These are phyloP conservation scores for Clonostachys rhizophaga DNA, from an alignment of 2,329 filamentous ascomycete genomes.

Conservation along the genomic window DNA sequence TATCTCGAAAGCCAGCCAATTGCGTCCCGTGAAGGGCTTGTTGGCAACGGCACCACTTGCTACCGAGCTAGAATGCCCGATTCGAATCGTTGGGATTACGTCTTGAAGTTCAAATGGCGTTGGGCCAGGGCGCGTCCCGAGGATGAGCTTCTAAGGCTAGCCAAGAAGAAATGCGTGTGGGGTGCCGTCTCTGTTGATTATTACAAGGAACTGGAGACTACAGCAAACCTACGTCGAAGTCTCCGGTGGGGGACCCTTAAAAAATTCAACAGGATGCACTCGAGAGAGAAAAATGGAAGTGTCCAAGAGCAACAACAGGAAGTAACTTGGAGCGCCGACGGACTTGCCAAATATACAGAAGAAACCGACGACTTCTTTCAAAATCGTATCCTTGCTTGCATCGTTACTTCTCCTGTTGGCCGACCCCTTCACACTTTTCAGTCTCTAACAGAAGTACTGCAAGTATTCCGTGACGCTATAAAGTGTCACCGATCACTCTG, in stretches of 20 bases:
- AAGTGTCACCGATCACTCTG: conserved; percentile 10
- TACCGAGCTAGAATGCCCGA: conserved; percentile 6
- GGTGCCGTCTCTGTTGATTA: neutral
- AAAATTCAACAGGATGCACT: neutral
- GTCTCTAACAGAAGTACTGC: conserved; percentile 6
- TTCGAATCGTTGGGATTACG: conserved; percentile 16
- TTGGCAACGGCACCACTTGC: neutral
- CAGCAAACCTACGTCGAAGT: neutral
- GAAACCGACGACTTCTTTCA: conserved; percentile 2
- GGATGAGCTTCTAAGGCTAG: conserved; percentile 20
- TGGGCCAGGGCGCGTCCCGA: conserved; percentile 19
- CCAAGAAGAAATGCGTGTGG: conserved; percentile 2
- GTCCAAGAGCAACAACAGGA: no score
- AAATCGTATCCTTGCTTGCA: conserved; percentile 10
- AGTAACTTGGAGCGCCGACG: neutral
- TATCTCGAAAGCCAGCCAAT: neutral
- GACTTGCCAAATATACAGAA: neutral
- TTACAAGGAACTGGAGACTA: neutral
- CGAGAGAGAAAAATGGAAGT: neutral
- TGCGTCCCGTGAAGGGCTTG: neutral
- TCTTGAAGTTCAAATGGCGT: conserved; percentile 26
- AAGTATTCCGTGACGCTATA: conserved; percentile 10
- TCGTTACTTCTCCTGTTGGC: conserved; percentile 11
- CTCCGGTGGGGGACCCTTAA: neutral
- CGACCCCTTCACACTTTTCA: conserved; percentile 9